Evolutionary conservation across 768 basidiomycete genomes (phyloP), one percentile per base, ranked within the genome.

Genomic region (Mycena amicta): DNA sequence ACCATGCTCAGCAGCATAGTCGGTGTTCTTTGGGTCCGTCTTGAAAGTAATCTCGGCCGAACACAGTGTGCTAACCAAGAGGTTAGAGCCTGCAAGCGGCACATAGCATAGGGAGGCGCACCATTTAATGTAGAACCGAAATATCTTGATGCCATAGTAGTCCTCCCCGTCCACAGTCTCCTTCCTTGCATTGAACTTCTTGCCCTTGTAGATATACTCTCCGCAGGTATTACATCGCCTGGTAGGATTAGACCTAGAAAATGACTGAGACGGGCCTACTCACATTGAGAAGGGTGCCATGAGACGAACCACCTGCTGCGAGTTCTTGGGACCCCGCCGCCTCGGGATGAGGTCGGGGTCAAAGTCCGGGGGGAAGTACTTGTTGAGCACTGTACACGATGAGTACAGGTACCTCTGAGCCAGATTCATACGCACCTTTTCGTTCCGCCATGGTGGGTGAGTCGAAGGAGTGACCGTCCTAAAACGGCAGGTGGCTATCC

Each of bases 231-330:
- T 95, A 68, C 90, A 91, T 66, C 92, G 87, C 91, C 92, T 93
- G 47, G 28, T 30, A n/a, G 3, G 12, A 55, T 70, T 8, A 70
- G 60, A 28, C 59, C 26, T 18, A 12, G 25, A 26, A 39, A 11
- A n/a, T 16, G 39, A 13, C 41, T 12, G 27, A 50, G 15, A 63
- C 0, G 12, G 30, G 43, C 6, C 33, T 15, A 76, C 85, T 64
- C 74, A 89, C 97, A 99, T 99, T 3, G 94, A 96, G 73, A 98
- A 99, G 0, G 97, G 97, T 3, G 97, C 96, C 97, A 99, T 99
- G 50, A 99, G 83, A 81, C 96, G 92, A 58, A 99, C 94, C 58
- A 95, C 92, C 77, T 97, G 94, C 70, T 99, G 97, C 15, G 91
- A 90, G 74, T 96, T 95, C 82, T 91, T 94, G 56, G 92, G 90